Base-by-base conservation (phyloP, 139 green algal genomes). In the Zygnema cylindricum region DNA sequence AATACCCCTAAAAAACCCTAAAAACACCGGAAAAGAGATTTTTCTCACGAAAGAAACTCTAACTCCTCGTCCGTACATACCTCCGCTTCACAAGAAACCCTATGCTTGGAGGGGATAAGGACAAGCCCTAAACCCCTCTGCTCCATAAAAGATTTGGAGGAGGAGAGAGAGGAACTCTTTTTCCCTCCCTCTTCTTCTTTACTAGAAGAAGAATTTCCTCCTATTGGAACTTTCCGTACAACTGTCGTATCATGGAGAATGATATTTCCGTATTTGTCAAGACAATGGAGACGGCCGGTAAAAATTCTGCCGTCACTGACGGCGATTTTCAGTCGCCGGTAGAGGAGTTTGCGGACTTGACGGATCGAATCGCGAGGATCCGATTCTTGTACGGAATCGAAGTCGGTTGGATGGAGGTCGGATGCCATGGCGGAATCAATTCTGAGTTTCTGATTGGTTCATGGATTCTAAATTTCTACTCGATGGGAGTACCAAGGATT, bases 261-360 rank as follows among this genome's bases (percentile, higher is more conserved):
- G 33, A 96, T 82, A 90, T 96, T 96, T 25, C 94, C 94, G 76
- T 95, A 88, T 36, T 91, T 92, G 77, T 96, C 94, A 0, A 96
- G 49, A 85, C 94, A 96, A 0, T 88, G 77, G 30, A 96, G 92
- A 7, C 93, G 89, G 2, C 94, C 94, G 1, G 92, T 40, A 11
- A 95, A 82, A 1, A 93, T 55, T 0, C 94, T 86, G 0, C 90
- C 94, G 7, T 94, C 93, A 1, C 57, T 69, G 1, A 96, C 55
- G 1, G 79, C 69, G 2, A 96, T 91, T 91, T 93, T 91, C 39
- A 77, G 16, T 35, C 77, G 86, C 3, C 7, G 76, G 0, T 43
- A 2, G 25, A 49, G 84, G 39, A 90, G 86, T 0, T 25, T 25
- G 49, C 77, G 77, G 11, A 76, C 77, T 49, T 79, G 49, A 16